A percentile compares a stretch with the other conserved stretches of the same genome.
Evolutionary conservation across 2,329 filamentous ascomycete species (phyloP).

Genomic region (Clarireedia homoeocarpa): DNA sequence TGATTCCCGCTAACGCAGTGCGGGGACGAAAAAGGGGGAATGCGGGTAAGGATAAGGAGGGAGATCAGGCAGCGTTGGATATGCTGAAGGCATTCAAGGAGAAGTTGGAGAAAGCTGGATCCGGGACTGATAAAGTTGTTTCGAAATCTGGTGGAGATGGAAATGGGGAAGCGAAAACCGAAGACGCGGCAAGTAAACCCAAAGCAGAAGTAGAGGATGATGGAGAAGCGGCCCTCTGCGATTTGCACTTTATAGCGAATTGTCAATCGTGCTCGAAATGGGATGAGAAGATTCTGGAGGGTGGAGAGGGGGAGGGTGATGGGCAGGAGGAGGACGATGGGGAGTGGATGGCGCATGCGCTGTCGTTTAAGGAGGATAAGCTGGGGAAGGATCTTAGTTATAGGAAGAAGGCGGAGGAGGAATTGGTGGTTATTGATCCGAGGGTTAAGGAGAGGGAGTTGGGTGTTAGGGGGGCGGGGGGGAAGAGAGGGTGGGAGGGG

Average conservation of each 20-base stretch:
- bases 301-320: constrained; percentile 38
- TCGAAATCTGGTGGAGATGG: constrained; percentile 11
- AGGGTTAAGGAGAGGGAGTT: constrained; percentile 71
- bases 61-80: constrained; percentile 57
- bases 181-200: constrained; percentile 16
- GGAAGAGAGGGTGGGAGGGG: constrained; percentile 45
- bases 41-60: constrained; percentile 43
- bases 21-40: constrained; percentile 62
- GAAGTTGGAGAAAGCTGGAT: constrained; percentile 54
- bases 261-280: constrained; percentile 88
- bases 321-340: constrained; percentile 49
- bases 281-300: constrained; percentile 43
- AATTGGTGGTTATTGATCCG: constrained; percentile 88
- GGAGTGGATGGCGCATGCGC: constrained; percentile 78
- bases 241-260: constrained; percentile 91
- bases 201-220: constrained; percentile 38
- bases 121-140: constrained; percentile 34
- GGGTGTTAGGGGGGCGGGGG: constrained; percentile 53
- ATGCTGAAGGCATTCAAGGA: constrained; percentile 73
- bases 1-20: constrained; percentile 66
- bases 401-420: constrained; percentile 84
- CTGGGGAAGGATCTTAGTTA: constrained; percentile 86
- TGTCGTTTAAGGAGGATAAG: constrained; percentile 83
- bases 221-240: constrained; percentile 71
- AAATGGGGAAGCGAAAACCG: neutral